Evolutionary conservation across 1,284 basidiomycete species (phyloP).

Genomic region (Leccinum subfulvum): DNA sequence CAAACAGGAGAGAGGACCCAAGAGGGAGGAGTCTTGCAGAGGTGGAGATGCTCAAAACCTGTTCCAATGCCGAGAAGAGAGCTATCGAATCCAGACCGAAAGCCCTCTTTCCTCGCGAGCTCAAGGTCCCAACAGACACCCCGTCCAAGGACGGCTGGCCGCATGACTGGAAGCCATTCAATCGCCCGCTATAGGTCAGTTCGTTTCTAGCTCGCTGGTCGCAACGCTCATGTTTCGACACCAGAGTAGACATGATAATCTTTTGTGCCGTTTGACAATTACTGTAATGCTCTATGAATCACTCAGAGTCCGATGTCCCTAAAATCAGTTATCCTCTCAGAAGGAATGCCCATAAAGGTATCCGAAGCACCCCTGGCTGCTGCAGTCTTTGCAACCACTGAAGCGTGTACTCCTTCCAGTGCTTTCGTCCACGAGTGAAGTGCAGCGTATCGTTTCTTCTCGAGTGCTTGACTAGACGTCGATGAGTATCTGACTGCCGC

Average conservation of each 20-base stretch:
- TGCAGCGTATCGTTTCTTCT: conserved; percentile 81
- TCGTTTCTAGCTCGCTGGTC: background rate
- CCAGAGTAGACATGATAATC: background rate
- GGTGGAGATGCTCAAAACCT: conserved; percentile 55
- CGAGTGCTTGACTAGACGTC: conserved; percentile 68
- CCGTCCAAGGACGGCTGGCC: conserved; percentile 76
- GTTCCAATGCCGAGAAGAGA: conserved; percentile 67
- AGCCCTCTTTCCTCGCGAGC: conserved; percentile 81
- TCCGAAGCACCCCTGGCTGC: conserved; percentile 40
- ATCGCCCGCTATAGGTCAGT: conserved; percentile 43
- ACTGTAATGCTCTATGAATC: conserved; percentile 6
- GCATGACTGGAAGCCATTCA: conserved; percentile 71
- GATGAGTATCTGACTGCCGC: conserved; percentile 6
- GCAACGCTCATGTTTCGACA: background rate
- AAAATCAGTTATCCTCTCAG: conserved; percentile 33
- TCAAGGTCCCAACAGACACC: conserved; percentile 76
- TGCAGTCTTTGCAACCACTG: conserved; percentile 69
- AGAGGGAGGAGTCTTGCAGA: conserved; percentile 59
- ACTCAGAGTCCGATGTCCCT: conserved; percentile 30
- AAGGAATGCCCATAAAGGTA: conserved; percentile 28
- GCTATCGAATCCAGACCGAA: conserved; percentile 76
- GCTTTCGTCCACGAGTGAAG: conserved; percentile 81
- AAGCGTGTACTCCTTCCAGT: conserved; percentile 67
- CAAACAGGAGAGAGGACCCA: conserved; percentile 76
- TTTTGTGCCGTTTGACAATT: conserved; percentile 4